Percentiles rank a stretch among this genome's conserved stretches.
These are phyloP conservation scores for Saccharomyces paradoxus DNA, from an alignment of 805 yeast species.

Conservation along the genomic window DNA sequence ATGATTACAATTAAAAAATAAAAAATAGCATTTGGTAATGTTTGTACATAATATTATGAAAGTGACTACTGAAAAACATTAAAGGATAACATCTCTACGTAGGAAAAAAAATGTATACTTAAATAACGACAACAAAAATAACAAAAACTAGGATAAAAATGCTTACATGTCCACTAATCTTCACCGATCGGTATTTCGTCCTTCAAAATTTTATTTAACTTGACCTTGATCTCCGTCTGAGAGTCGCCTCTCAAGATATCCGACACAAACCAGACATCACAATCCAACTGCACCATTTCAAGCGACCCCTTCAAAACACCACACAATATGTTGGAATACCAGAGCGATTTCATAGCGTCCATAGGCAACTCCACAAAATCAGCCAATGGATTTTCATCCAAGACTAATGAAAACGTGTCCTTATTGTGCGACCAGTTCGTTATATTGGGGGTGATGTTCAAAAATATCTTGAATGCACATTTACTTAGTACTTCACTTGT, in stretches of 20 bases:
- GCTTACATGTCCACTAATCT: constrained; percentile 37
- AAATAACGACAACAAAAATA: neutral
- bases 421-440: constrained; percentile 71
- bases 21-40: neutral
- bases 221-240: constrained; percentile 68
- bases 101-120: neutral
- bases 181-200: constrained; percentile 98
- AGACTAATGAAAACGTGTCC: constrained; percentile 61
- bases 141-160: neutral
- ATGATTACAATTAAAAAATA: neutral
- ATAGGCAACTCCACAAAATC: constrained; percentile 93
- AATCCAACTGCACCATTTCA: constrained; percentile 92
- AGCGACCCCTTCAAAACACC: constrained; percentile 88
- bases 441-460: constrained; percentile 71
- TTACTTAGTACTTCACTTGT: constrained; percentile 82
- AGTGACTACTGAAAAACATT: neutral
- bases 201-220: constrained; percentile 61
- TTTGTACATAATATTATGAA: neutral
- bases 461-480: constrained; percentile 82
- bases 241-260: constrained; percentile 81
- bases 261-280: constrained; percentile 69
- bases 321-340: constrained; percentile 87
- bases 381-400: constrained; percentile 82
- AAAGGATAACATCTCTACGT: neutral
- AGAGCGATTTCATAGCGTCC: constrained; percentile 65